A percentile compares a stretch with the other conserved stretches of the same genome.
Evolutionary conservation across 164 flowering plant species (phyloP).

Genomic region (grape (Vitis vinifera)): DNA sequence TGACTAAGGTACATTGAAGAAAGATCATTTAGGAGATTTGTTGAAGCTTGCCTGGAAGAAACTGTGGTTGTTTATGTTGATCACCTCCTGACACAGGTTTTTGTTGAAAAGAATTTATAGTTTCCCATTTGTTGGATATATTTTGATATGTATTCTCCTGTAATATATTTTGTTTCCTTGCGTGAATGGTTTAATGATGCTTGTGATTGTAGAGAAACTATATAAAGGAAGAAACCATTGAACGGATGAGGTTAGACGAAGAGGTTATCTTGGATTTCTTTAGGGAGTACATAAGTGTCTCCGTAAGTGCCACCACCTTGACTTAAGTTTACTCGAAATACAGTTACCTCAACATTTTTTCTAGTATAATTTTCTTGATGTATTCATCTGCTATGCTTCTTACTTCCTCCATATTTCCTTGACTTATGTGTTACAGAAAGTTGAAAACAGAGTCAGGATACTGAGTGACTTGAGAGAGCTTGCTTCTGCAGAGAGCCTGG

Average conservation of each 20-base stretch:
- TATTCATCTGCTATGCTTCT: not conserved
- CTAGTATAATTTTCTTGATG: not conserved
- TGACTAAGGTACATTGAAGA: conserved; percentile 85
- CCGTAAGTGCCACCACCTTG: conserved; percentile 54
- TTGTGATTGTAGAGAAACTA: conserved; percentile 60
- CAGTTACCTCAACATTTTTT: not conserved
- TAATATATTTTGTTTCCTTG: not conserved
- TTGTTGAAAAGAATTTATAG: not conserved
- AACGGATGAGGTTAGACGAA: conserved; percentile 94
- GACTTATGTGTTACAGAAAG: conserved; percentile 62
- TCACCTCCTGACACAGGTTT: conserved; percentile 89
- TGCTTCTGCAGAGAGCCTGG: conserved; percentile 96
- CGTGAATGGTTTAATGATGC: conserved; percentile 3
- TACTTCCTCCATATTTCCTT: not conserved
- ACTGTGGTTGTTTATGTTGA: conserved; percentile 90
- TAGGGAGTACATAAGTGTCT: conserved; percentile 80
- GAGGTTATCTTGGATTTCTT: conserved; percentile 93
- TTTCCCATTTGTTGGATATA: not conserved
- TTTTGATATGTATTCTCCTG: not conserved
- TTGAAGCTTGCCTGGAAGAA: conserved; percentile 96
- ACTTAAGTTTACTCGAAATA: not conserved
- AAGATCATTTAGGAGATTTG: conserved; percentile 91
- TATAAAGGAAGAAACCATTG: conserved; percentile 97
- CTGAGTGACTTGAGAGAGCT: conserved; percentile 89
- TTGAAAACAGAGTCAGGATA: conserved; percentile 81